A percentile compares a stretch with the other conserved stretches of the same genome.
Evolutionary conservation across 2,329 filamentous ascomycete genomes (phyloP).

Genomic region (Pleomassaria siparia): DNA sequence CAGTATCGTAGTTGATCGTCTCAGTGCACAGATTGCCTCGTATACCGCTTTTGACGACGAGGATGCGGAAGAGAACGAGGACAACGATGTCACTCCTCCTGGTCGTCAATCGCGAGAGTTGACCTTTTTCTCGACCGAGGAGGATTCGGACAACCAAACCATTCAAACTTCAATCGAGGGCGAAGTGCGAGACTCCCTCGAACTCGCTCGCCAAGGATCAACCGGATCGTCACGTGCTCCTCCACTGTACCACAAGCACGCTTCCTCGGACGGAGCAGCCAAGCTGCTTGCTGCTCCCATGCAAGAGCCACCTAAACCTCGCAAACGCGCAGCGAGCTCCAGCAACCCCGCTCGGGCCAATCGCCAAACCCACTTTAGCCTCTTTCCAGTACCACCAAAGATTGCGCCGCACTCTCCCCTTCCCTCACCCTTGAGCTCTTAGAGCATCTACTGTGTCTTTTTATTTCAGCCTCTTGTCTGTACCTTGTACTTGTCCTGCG

Average conservation of each 20-base stretch:
- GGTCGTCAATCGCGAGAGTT: conserved; percentile 23
- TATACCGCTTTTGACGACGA: conserved; percentile 28
- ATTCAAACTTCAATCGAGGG: conserved; percentile 15
- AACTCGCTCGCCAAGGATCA: conserved; percentile 29
- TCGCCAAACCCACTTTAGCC: conserved; percentile 28
- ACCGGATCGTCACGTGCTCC: conserved; percentile 15
- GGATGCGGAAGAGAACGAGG: conserved; percentile 26
- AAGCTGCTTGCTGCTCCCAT: conserved; percentile 26
- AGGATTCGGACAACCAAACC: conserved; percentile 12
- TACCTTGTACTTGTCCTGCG: conserved; percentile 10
- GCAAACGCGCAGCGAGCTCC: conserved; percentile 32
- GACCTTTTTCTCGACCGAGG: conserved; percentile 35
- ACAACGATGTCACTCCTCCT: conserved; percentile 33
- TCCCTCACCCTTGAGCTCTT: neutral
- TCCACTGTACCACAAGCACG: conserved; percentile 31
- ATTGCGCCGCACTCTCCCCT: conserved; percentile 12
- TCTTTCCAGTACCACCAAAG: conserved; percentile 39
- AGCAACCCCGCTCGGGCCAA: conserved; percentile 19
- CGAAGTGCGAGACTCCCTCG: conserved; percentile 28
- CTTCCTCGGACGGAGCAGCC: conserved; percentile 36
- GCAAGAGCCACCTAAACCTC: conserved; percentile 15
- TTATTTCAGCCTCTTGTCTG: neutral
- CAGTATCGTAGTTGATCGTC: conserved; percentile 33
- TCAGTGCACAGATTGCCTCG: conserved; percentile 35
- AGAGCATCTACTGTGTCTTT: neutral